Base-by-base conservation (phyloP, 768 basidiomycete genomes). In the Agaricus subrufescens region DNA sequence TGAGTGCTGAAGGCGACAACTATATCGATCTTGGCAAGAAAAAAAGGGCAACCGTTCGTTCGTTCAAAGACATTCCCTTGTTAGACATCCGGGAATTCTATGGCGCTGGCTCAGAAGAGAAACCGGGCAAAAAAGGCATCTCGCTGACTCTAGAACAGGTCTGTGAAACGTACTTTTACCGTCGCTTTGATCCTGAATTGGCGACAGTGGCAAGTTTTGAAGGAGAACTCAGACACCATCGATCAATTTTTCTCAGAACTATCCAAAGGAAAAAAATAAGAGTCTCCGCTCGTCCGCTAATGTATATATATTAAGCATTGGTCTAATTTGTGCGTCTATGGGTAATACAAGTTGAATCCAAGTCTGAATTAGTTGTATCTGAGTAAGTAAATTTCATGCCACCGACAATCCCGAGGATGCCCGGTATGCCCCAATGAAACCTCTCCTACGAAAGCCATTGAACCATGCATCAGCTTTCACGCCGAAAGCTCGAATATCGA, bases 111-210 rank as follows among this genome's bases (percentile, higher is more conserved):
- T 69, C 79, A 1, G 82, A 84, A 4, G 76, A 81, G 60, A 89
- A 86, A 59, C 90, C 91, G 0, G 88, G 89, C 0, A 92, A 90
- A 69, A 93, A 91, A 62, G 91, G 89, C 8, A 87, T 92, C 50
- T 79, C 86, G 0, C 73, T 93, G 27, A 67, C 72, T 12, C 46
- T 71, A 2, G 89, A 91, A 19, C 88, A 89, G 77, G 86, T 86
- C 59, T 46, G 72, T 64, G 4, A 5, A 14, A 8, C 31, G 26
- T 48, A 46, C 37, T 14, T 31, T 8, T 2, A 39, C 34, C 37
- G 40, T 27, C 43, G 51, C 30, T 45, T 26, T 11, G 3, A 3
- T 4, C 40, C 29, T 3, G 25, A 59, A 26, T 2, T 15, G 25
- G 29, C 6, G 19, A 7, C 58, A 88, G 81, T 88, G 87, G 87